Evolutionary conservation across 805 yeast genomes (phyloP), one percentile per base, ranked within the genome.

Genomic region (Martiniozyma abietophila): DNA sequence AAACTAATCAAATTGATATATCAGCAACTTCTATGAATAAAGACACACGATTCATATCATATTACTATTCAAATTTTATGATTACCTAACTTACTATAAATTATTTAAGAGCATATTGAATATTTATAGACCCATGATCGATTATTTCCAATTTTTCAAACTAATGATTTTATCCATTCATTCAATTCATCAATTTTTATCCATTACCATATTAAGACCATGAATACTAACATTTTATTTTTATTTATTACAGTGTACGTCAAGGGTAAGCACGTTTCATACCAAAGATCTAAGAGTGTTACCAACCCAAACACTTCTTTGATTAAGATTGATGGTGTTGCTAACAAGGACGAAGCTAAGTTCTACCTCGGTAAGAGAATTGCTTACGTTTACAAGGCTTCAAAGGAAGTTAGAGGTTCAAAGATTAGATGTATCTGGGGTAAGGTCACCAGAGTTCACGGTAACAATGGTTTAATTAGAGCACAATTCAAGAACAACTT

Each of bases 381-480:
- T 54, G 98, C 97, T 59, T 92, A 84, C 79, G 97, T 92, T 59
- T 92, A 92, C 96, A 84, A 94, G 73, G 95, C 95, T 65, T 71
- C 82, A 62, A 92, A 86, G 77, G 97, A 88, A 74, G 70, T 88
- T 64, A 83, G 95, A 80, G 97, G 97, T 69, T 73, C 97, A 59
- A 89, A 92, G 78, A 84, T 89, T 76, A 85, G 97, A 76, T 96
- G 92, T 62, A 86, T 92, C 75, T 92, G 98, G 98, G 98, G 98
- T 70, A 89, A 89, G 76, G 76, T 92, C 56, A 74, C 94, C 73
- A 88, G 97, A 80, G 74, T 96, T 56, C 98, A 92, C 81, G 98
- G 98, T 70, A 84, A 77, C 88, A 73, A 80, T 60, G 98, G 98
- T 74, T 74, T 84, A 54, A 96, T 92, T 57, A 89, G 98, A 75